Evolutionary conservation across 2,329 filamentous ascomycete genomes (phyloP).

Genomic region (Leptographium wingfieldii): DNA sequence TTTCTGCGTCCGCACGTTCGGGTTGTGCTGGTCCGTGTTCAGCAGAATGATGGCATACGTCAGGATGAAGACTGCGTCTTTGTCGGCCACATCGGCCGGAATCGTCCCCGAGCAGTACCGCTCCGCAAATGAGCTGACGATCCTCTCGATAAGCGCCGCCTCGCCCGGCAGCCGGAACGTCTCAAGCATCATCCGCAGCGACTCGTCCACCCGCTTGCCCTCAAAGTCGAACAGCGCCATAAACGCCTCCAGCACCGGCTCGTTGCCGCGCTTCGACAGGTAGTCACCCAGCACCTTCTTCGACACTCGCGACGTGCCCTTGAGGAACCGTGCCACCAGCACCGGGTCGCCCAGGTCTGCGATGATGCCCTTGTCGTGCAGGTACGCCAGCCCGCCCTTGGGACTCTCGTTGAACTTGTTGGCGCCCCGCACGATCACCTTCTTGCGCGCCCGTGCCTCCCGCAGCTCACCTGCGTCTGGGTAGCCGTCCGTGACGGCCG

Average conservation of each 20-base stretch:
- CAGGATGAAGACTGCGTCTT: slow-evolving; percentile 79
- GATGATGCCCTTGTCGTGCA: slow-evolving; percentile 79
- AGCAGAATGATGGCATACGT: slow-evolving; percentile 96
- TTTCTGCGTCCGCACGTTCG: slow-evolving; percentile 64
- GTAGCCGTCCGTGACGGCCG: slow-evolving; percentile 46
- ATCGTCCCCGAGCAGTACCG: slow-evolving; percentile 63
- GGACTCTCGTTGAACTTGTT: slow-evolving; percentile 93
- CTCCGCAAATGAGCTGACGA: slow-evolving; percentile 76
- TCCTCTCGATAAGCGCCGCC: slow-evolving; percentile 82
- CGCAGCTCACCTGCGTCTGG: slow-evolving; percentile 53
- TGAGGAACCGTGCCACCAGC: slow-evolving; percentile 77
- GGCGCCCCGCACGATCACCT: slow-evolving; percentile 75
- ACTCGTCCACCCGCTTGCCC: slow-evolving; percentile 80
- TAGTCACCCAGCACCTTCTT: slow-evolving; percentile 89
- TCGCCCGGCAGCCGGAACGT: slow-evolving; percentile 91
- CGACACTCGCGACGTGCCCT: slow-evolving; percentile 74
- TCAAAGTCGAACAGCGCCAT: slow-evolving; percentile 79
- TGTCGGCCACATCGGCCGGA: slow-evolving; percentile 65
- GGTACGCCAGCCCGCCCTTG: slow-evolving; percentile 74
- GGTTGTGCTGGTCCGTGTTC: slow-evolving; percentile 94
- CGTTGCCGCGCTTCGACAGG: slow-evolving; percentile 81
- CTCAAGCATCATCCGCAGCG: slow-evolving; percentile 73
- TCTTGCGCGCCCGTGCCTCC: slow-evolving; percentile 68
- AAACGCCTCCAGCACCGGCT: slow-evolving; percentile 72
- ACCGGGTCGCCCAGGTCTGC: slow-evolving; percentile 58